Evolutionary conservation across 257 asterid genomes (phyloP).

Genomic region (Solanum bulbocastanum): DNA sequence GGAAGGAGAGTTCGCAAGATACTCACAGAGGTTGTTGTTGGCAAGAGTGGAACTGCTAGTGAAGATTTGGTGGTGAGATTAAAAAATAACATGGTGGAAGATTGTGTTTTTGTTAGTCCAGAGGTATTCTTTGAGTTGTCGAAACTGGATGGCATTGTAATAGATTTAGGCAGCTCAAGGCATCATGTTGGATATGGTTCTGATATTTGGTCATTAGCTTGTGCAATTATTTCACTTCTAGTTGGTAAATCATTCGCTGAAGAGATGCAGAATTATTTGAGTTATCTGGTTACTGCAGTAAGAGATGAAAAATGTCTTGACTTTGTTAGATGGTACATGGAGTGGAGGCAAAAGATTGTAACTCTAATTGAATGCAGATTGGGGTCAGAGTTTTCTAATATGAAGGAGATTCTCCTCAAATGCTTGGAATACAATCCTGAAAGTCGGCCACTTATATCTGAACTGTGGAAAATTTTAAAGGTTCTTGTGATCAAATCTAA

Average conservation of each 20-base stretch:
- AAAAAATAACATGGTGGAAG: constrained; percentile 16
- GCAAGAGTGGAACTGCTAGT: not conserved
- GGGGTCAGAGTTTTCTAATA: constrained; percentile 19
- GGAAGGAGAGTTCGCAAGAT: constrained; percentile 31
- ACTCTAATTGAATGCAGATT: constrained; percentile 32
- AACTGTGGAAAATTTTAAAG: constrained; percentile 57
- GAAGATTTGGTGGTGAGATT: not conserved
- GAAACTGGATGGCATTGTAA: constrained; percentile 19
- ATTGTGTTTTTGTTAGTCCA: constrained; percentile 52
- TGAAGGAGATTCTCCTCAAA: constrained; percentile 34
- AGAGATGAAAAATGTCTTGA: constrained; percentile 21
- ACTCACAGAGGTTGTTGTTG: not conserved
- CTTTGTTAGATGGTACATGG: constrained; percentile 26
- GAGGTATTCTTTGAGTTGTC: constrained; percentile 37
- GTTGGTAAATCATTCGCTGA: constrained; percentile 40
- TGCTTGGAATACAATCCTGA: constrained; percentile 53
- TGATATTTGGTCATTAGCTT: constrained; percentile 81
- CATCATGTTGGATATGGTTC: constrained; percentile 46
- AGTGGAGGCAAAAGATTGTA: constrained; percentile 40
- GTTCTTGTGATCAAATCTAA: constrained; percentile 34
- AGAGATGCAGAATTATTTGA: constrained; percentile 31
- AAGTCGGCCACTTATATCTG: constrained; percentile 45
- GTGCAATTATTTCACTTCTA: constrained; percentile 47
- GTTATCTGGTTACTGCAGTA: constrained; percentile 12
- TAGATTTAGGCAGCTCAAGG: constrained; percentile 18